phyloP scores from a whole-genome alignment of 352 stramenopile genomes.

The Globisporangium ultimum region DNA sequence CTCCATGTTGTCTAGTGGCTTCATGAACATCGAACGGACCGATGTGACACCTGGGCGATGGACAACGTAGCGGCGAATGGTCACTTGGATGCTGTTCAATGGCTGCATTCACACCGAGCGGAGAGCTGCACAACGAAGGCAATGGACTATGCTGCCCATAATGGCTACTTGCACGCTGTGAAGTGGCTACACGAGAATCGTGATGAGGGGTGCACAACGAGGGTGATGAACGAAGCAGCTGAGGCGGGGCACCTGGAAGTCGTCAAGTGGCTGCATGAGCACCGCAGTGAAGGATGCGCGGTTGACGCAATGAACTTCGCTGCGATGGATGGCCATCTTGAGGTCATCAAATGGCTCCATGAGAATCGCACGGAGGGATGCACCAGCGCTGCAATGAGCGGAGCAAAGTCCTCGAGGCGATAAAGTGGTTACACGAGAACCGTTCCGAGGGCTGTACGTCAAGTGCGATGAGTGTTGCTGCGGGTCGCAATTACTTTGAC shows the following conservation, averaged over 20 bases:
- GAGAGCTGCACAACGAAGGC: not conserved
- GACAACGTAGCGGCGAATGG: not conserved
- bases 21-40: not conserved
- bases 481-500: too few species aligned
- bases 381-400: not conserved
- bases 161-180: not conserved
- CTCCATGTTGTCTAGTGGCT: constrained; percentile 2
- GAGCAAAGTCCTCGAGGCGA: too few species aligned
- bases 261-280: constrained; percentile 1
- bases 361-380: constrained; percentile 1
- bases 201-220: not conserved
- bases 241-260: not conserved
- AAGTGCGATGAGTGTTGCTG: too few species aligned
- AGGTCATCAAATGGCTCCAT: constrained; percentile 2
- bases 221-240: constrained; percentile 2
- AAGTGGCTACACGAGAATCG: constrained; percentile 4
- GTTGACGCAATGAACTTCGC: constrained; percentile 1
- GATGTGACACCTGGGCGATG: not conserved
- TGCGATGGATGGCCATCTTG: not conserved
- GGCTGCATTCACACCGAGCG: not conserved
- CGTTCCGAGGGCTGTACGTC: too few species aligned
- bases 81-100: constrained; percentile 2
- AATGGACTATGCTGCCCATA: constrained; percentile 4
- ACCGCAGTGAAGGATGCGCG: constrained; percentile 4
- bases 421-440: too few species aligned